These are phyloP conservation scores for Sporothrix curviconia DNA, from an alignment of 2,329 filamentous ascomycete genomes.

Conservation along the genomic window DNA sequence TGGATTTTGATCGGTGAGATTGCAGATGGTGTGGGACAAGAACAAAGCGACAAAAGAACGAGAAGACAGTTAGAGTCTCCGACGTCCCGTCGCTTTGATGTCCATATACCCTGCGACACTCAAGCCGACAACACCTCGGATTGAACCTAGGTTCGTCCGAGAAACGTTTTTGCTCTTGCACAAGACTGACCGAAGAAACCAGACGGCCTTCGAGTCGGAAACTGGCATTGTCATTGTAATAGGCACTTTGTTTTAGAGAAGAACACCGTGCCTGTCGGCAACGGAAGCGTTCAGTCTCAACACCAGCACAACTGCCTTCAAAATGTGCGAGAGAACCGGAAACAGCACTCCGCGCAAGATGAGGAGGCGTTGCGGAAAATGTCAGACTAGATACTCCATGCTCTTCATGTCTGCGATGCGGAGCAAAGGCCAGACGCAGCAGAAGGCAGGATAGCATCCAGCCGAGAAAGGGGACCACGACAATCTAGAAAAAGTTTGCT, in stretches of 20 bases:
- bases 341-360: conserved; percentile 36
- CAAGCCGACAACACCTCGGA: conserved; percentile 72
- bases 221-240: conserved; percentile 24
- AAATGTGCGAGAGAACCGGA: conserved; percentile 35
- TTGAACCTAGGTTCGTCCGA: conserved; percentile 38
- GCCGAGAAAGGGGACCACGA: conserved; percentile 75
- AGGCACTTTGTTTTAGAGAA: conserved; percentile 72
- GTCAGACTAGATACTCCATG: conserved; percentile 69
- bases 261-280: conserved; percentile 42
- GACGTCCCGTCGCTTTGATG: background rate
- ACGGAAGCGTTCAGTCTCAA: conserved; percentile 64
- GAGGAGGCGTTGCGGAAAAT: conserved; percentile 61
- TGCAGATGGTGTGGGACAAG: conserved; percentile 19
- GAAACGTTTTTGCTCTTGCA: conserved; percentile 29
- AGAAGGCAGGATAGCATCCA: conserved; percentile 36
- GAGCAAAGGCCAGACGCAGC: background rate
- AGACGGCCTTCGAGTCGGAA: background rate
- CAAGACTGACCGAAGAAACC: background rate
- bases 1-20: conserved; percentile 72
- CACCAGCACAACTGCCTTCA: conserved; percentile 57
- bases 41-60: background rate
- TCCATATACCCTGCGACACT: conserved; percentile 36
- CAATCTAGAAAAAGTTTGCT: conserved; percentile 53
- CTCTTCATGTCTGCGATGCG: background rate
- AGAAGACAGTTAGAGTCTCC: background rate